Evolutionary conservation across 1,284 basidiomycete species (phyloP).

Genomic region (Inonotus hispidus): DNA sequence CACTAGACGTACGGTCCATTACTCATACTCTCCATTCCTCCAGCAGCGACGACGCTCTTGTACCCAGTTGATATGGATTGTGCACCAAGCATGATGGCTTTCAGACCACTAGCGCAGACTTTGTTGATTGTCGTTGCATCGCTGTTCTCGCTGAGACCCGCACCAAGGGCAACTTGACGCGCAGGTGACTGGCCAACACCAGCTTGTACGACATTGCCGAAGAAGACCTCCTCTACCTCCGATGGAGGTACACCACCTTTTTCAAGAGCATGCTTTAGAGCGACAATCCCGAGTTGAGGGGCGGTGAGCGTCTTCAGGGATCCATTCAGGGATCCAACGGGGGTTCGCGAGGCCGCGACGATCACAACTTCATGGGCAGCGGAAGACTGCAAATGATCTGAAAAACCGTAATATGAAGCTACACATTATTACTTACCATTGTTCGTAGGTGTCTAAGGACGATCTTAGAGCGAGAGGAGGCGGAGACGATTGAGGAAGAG

Average conservation of each 20-base stretch:
- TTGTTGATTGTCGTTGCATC: conserved; percentile 99
- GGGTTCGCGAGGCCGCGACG: conserved; percentile 91
- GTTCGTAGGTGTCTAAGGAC: conserved; percentile 33
- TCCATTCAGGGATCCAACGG: conserved; percentile 92
- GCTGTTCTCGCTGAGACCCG: conserved; percentile 79
- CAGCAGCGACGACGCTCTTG: conserved; percentile 83
- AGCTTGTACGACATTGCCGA: conserved; percentile 96
- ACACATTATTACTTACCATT: conserved; percentile 30
- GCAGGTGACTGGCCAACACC: conserved; percentile 95
- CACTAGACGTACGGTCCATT: conserved; percentile 76
- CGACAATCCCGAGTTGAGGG: conserved; percentile 83
- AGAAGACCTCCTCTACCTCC: conserved; percentile 90
- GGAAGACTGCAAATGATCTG: conserved; percentile 25
- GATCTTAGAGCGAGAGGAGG: conserved; percentile 33
- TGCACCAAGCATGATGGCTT: conserved; percentile 88
- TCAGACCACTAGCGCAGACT: conserved; percentile 95
- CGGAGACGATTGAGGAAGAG: conserved; percentile 32
- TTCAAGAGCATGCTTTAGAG: conserved; percentile 86
- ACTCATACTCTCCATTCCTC: conserved; percentile 98
- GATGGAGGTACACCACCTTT: conserved; percentile 77
- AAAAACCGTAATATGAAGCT: conserved; percentile 8
- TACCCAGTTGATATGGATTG: conserved; percentile 89
- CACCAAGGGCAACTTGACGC: conserved; percentile 86
- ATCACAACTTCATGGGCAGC: conserved; percentile 83
- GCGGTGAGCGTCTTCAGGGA: conserved; percentile 85